Evolutionary conservation across 495 filamentous ascomycete genomes (phyloP).

Genomic region (Talaromyces adpressus): DNA sequence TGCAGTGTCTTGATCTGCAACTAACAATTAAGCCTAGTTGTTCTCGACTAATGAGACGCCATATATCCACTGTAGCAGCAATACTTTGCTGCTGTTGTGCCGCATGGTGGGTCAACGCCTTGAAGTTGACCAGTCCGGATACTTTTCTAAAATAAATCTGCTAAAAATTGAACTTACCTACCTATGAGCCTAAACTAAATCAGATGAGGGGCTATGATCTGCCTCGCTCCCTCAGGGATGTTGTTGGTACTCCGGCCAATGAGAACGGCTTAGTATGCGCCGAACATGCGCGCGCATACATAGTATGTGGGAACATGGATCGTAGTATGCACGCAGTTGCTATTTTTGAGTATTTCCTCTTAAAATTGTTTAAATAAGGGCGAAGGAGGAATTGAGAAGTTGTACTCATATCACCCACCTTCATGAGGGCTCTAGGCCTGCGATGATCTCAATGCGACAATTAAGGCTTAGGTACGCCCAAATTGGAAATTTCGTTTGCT

Average conservation of each 20-base stretch:
- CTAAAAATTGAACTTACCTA: background rate
- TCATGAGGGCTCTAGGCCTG: background rate
- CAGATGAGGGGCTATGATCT: background rate
- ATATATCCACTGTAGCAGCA: background rate
- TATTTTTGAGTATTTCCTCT: background rate
- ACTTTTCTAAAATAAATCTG: background rate
- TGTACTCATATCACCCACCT: background rate
- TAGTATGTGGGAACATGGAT: background rate
- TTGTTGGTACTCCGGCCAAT: background rate
- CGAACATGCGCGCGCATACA: background rate
- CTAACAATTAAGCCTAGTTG: background rate
- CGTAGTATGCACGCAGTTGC: background rate
- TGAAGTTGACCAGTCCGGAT: background rate
- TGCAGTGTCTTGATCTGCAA: background rate
- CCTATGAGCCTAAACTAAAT: background rate
- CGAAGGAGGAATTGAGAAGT: background rate
- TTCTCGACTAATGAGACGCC: background rate
- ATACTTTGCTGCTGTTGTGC: background rate
- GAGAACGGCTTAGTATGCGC: background rate
- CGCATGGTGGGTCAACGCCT: background rate
- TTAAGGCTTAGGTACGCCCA: background rate
- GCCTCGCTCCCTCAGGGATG: background rate
- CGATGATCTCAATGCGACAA: background rate
- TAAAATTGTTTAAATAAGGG: background rate
- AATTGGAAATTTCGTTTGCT: background rate